A percentile compares a stretch with the other conserved stretches of the same genome.
Evolutionary conservation across 2,329 filamentous ascomycete species (phyloP).

Genomic region (Cladosporium sp.): DNA sequence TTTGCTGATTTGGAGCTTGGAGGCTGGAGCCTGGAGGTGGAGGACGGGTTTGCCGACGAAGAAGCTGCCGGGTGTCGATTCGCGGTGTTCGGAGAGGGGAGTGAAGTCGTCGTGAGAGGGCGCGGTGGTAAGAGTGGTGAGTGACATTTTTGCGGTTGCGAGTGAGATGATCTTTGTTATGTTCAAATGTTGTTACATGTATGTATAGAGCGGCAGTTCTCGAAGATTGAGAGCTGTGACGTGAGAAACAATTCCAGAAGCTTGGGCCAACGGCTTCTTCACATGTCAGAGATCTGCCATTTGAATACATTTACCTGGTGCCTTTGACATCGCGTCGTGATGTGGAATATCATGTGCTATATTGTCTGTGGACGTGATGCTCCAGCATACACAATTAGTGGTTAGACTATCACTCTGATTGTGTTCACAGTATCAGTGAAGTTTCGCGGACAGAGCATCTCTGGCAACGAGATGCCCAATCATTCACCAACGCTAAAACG

Average conservation of each 20-base stretch:
- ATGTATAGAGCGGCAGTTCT: not conserved
- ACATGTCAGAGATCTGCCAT: not conserved
- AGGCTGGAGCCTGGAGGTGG: conserved; percentile 54
- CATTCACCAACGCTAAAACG: too few species aligned
- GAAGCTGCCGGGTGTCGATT: conserved; percentile 69
- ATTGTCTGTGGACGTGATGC: too few species aligned
- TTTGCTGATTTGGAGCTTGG: conserved; percentile 56
- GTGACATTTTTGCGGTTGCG: conserved; percentile 29
- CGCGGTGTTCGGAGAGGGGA: conserved; percentile 63
- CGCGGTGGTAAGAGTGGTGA: conserved; percentile 51
- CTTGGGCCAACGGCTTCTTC: not conserved
- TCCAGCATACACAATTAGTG: too few species aligned
- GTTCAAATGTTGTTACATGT: not conserved
- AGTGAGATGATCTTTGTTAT: not conserved
- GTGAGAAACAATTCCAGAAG: not conserved
- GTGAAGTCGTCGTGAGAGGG: conserved; percentile 59
- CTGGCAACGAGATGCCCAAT: too few species aligned
- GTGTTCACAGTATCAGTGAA: too few species aligned
- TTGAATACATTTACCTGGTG: not conserved
- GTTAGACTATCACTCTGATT: too few species aligned
- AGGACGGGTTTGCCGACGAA: conserved; percentile 67
- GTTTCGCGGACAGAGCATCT: too few species aligned
- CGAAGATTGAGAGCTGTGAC: not conserved
- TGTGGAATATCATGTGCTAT: not conserved
- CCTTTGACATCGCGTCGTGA: not conserved